These are phyloP conservation scores for Candida ulmi DNA, from an alignment of 805 yeast genomes.

Conservation along the genomic window DNA sequence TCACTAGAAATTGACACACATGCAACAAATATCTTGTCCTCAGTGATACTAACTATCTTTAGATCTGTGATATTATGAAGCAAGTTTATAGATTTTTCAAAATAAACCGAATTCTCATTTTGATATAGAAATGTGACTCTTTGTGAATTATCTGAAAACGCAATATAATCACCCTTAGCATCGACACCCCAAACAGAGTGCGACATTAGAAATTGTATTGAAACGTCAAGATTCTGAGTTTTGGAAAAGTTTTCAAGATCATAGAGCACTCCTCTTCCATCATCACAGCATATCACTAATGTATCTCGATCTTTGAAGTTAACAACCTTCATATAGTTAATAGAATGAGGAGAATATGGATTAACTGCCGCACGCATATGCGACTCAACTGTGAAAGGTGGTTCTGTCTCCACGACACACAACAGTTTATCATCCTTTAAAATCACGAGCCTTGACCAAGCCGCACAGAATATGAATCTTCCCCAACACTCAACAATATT, in stretches of 20 bases:
- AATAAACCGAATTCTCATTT: constrained; percentile 12
- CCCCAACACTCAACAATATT: constrained; percentile 16
- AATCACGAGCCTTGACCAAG: constrained; percentile 8
- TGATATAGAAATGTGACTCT: constrained; percentile 36
- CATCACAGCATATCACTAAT: constrained; percentile 47
- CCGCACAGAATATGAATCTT: constrained; percentile 7
- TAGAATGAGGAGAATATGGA: constrained; percentile 50
- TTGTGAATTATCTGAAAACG: constrained; percentile 51
- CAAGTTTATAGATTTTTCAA: constrained; percentile 35
- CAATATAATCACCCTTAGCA: constrained; percentile 34
- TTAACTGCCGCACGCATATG: constrained; percentile 43
- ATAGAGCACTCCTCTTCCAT: constrained; percentile 43
- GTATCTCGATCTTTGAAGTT: constrained; percentile 35
- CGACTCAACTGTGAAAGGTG: constrained; percentile 13
- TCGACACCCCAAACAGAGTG: constrained; percentile 64
- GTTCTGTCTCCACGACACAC: constrained; percentile 7
- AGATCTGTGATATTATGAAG: constrained; percentile 55
- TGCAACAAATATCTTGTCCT: constrained; percentile 26
- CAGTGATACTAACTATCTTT: constrained; percentile 27
- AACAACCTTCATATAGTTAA: constrained; percentile 42
- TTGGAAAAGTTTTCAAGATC: constrained; percentile 24
- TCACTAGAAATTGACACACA: constrained; percentile 42
- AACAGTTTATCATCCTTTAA: constrained; percentile 5
- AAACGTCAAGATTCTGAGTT: constrained; percentile 22
- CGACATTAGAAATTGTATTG: constrained; percentile 27